Conservation (phyloP, 2,329 filamentous ascomycete species). For the Lithohypha guttulata region DNA sequence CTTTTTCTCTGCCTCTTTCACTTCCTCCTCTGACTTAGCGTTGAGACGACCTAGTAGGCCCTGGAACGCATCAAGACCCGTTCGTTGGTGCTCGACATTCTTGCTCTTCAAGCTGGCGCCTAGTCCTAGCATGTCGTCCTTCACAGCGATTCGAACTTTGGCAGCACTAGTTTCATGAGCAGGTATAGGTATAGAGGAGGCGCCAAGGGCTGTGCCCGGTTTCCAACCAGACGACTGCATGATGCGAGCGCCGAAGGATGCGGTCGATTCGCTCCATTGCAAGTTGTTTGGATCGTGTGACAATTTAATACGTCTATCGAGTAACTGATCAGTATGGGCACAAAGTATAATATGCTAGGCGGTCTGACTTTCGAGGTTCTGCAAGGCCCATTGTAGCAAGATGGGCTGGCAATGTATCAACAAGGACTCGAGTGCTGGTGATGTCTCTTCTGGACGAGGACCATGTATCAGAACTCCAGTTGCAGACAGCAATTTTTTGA, state of each 20-base stretch:
- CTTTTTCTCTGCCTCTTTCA: conserved; percentile 59
- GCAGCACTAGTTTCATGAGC: conserved; percentile 12
- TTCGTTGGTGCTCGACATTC: conserved; percentile 56
- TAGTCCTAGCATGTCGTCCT: conserved; percentile 83
- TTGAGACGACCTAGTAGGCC: conserved; percentile 81
- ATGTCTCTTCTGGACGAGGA: too few species aligned
- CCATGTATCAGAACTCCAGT: too few species aligned
- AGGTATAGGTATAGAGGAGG: conserved; percentile 23
- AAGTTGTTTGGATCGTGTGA: conserved; percentile 92
- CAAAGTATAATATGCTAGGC: not conserved
- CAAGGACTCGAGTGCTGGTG: too few species aligned
- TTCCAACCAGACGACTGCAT: conserved; percentile 83
- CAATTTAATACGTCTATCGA: conserved; percentile 54
- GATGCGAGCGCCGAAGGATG: conserved; percentile 79
- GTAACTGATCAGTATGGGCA: not conserved
- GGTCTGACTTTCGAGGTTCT: conserved; percentile 52
- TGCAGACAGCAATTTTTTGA: too few species aligned
- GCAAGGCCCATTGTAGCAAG: conserved; percentile 62
- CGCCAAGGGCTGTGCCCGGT: conserved; percentile 72
- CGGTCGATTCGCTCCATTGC: conserved; percentile 73
- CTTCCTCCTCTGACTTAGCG: conserved; percentile 64
- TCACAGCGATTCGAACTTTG: conserved; percentile 38
- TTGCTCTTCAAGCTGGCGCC: conserved; percentile 63
- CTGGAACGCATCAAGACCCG: conserved; percentile 77
- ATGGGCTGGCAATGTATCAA: too few species aligned